A percentile compares a stretch with the other conserved stretches of the same genome.
Conservation (phyloP, 768 basidiomycete species). For the Panaeolus cyanescens region DNA sequence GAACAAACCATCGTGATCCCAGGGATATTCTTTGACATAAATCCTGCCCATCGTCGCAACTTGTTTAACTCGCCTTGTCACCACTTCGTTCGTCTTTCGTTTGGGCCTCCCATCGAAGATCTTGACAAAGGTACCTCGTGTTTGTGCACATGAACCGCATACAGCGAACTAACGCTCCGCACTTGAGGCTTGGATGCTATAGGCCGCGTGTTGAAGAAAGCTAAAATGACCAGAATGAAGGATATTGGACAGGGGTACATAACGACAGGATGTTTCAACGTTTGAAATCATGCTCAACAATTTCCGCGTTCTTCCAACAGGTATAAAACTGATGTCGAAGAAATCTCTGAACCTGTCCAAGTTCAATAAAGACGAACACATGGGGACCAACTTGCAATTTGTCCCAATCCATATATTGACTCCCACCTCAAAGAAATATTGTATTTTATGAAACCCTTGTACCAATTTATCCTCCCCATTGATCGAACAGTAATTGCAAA, state of each 20-base stretch:
- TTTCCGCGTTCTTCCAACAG: slow-evolving; percentile 15
- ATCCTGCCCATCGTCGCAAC: slow-evolving; percentile 81
- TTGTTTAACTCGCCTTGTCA: slow-evolving; percentile 90
- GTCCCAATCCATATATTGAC: too few relatives aligned
- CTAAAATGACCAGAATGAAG: slow-evolving; percentile 58
- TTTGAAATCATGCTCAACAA: neutral
- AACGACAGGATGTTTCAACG: neutral
- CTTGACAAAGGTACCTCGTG: slow-evolving; percentile 66
- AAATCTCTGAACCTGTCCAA: slow-evolving; percentile 18
- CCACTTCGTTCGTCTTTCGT: slow-evolving; percentile 85
- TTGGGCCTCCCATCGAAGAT: slow-evolving; percentile 79
- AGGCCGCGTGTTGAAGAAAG: slow-evolving; percentile 71
- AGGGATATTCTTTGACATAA: slow-evolving; percentile 88
- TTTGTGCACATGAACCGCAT: neutral
- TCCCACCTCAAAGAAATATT: too few relatives aligned
- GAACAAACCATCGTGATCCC: slow-evolving; percentile 90
- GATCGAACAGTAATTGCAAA: too few relatives aligned
- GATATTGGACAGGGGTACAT: slow-evolving; percentile 67
- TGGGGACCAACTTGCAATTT: too few relatives aligned
- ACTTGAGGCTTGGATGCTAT: slow-evolving; percentile 81
- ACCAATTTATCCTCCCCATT: too few relatives aligned
- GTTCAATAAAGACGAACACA: slow-evolving; percentile 8
- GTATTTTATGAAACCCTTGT: too few relatives aligned
- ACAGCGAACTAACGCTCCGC: neutral
- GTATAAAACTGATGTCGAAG: slow-evolving; percentile 26